Evolutionary conservation across 345 rosid genomes (phyloP).

Genomic region (Garcia nutans): DNA sequence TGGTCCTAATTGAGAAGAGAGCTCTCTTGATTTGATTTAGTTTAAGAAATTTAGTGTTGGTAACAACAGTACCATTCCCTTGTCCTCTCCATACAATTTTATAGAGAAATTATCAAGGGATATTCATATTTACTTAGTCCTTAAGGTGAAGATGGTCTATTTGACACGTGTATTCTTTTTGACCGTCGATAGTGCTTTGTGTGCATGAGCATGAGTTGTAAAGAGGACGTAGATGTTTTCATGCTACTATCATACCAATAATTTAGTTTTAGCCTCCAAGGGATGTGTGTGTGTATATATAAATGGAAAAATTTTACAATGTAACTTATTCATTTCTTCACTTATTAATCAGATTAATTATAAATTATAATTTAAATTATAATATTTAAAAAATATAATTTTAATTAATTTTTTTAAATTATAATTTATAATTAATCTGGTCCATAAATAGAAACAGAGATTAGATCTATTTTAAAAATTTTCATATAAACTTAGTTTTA

Average conservation of each 20-base stretch:
- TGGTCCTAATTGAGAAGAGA: constrained; percentile 10
- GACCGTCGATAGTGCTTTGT: constrained; percentile 47
- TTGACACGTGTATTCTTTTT: constrained; percentile 40
- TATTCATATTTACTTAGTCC: constrained; percentile 35
- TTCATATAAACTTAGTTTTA: too few species aligned
- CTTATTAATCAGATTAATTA: too few species aligned
- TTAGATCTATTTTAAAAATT: too few species aligned
- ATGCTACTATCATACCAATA: not conserved
- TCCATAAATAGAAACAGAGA: too few species aligned
- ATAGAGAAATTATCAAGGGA: not conserved
- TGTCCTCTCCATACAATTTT: constrained; percentile 8
- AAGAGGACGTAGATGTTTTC: constrained; percentile 31
- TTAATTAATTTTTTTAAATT: too few species aligned
- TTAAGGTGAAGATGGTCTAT: constrained; percentile 47
- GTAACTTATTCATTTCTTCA: too few species aligned
- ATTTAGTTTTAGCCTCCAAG: not conserved
- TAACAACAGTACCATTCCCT: not conserved
- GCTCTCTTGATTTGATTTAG: too few species aligned
- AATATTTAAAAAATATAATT: too few species aligned
- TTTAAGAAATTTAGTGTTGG: not conserved
- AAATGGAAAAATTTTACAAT: too few species aligned
- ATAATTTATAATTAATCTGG: too few species aligned
- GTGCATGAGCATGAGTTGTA: constrained; percentile 32
- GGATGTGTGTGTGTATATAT: too few species aligned
- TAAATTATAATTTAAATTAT: too few species aligned